Evolutionary conservation across 1,139 yeast genomes (phyloP), one percentile per base, ranked within the genome.

Genomic region (Pichia sorboxylosa): DNA sequence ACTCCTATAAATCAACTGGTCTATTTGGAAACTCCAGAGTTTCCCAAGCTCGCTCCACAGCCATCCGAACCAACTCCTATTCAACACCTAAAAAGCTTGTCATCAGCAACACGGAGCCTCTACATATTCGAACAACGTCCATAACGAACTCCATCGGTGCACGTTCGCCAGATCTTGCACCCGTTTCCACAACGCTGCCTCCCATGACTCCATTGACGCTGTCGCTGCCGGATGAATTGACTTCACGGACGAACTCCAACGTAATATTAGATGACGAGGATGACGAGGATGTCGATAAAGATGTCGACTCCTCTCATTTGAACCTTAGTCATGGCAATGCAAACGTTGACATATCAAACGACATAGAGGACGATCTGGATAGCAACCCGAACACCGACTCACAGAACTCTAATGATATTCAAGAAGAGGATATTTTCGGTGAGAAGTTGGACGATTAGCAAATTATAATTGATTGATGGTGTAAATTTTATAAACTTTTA

Each of bases 151-250:
- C 48, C 6, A 45, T 47, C 5, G 55, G 53, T 6, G 50, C 51
- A 13, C 40, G 45, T 25, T 54, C 58, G 3, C 58, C 58, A 6
- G 51, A 50, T 13, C 45, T 54, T 14, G 38, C 44, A 13, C 58
- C 58, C 2, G 51, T 51, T n/a, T 40, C 55, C 13, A 23, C 51
- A 30, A 39, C 48, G 11, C 30, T 51, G 24, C 57, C 58, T 0
- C 55, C 58, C 19, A 52, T 54, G 57, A 54, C 58, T 1, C 58
- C 58, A 9, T 35, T 54, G 17, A 42, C 36, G 20, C 37, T 52
- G 26, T 46, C 53, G 4, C 39, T 47, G 17, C 41, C 53, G 3
- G 22, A 30, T 3, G 48, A 42, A 13, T 25, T 39, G 1, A 25
- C 34, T 3, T 35, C 28, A 23, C 33, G 38, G 24, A 37, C 42